Evolutionary conservation across 306 rosid genomes (phyloP).

Genomic region (Cicer judaicum): DNA sequence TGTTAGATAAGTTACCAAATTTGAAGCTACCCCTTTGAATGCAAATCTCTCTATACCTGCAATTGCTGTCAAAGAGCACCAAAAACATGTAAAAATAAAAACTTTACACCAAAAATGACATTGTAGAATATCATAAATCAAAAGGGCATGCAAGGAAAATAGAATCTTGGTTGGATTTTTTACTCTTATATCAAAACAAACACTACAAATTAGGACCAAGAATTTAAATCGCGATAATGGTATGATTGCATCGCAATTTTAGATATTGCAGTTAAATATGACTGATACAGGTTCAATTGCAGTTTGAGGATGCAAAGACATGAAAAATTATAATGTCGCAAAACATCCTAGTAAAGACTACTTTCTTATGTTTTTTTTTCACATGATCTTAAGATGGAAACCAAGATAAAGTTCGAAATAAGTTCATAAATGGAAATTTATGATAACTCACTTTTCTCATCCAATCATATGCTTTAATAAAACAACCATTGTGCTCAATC

Average conservation of each 20-base stretch:
- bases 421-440: not conserved
- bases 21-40: slow-evolving; percentile 90
- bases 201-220: slow-evolving; percentile 9
- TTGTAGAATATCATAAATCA: not conserved
- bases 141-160: not conserved
- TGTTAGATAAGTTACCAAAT: slow-evolving; percentile 78
- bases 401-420: no score
- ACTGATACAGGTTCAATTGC: not conserved
- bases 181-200: not conserved
- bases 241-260: not conserved
- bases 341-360: not conserved
- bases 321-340: not conserved
- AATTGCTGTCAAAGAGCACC: slow-evolving; percentile 55
- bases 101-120: slow-evolving; percentile 8
- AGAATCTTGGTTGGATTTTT: slow-evolving; percentile 28
- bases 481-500: not conserved
- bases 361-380: not conserved
- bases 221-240: not conserved
- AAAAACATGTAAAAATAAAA: slow-evolving; percentile 8
- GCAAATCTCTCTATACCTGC: slow-evolving; percentile 96
- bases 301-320: not conserved
- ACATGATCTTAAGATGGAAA: not conserved
- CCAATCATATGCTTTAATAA: not conserved
- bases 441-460: slow-evolving; percentile 16
- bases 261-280: not conserved